Base-by-base conservation (phyloP, 176 grass and related monocot genomes). In the Carex pumila region DNA sequence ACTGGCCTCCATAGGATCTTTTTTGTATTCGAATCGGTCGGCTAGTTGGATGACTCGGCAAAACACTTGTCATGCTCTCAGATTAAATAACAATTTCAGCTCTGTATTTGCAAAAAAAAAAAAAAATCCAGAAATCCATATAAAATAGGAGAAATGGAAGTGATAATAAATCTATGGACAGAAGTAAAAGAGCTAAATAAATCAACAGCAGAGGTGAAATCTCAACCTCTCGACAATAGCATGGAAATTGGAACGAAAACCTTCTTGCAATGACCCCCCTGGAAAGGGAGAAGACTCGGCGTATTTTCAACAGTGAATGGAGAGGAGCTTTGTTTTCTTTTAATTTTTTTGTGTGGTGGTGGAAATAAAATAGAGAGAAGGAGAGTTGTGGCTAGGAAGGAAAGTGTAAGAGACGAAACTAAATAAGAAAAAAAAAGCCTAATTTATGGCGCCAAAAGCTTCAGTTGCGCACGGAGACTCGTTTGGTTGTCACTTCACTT, bases 21-120 rank as follows among this genome's bases (percentile, higher is more conserved):
- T 90, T 83, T 36, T 85, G 84, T 11, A 65, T 31, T 49, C 65
- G 87, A 45, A 71, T 53, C 54, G 80, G 47, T 22, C 88, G 37
- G 12, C 75, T 85, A 10, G 69, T 84, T 6, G 73, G 88, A 61
- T 93, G 85, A 63, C 70, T 63, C 0, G 84, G 79, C 15, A 93
- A 61, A 6, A 90, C 83, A 80, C 83, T 94, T 71, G 87, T 91
- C 92, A 91, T 94, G 54, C 47, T 30, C 61, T 19, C n/a, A 54
- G 41, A 79, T 47, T 32, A 68, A 69, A 22, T 2, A 8, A 14
- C 3, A 21, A 12, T 5, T 50, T 29, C 8, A 43, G 13, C 41
- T 69, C 12, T 64, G 50, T 25, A 56, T 25, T 25, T 25, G 25
- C 25, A 25, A 25, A 25, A 25, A 25, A 25, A 25, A 25, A 25